These are phyloP conservation scores for Escovopsis sp. DNA, from an alignment of 2,329 filamentous ascomycete genomes.

Conservation along the genomic window DNA sequence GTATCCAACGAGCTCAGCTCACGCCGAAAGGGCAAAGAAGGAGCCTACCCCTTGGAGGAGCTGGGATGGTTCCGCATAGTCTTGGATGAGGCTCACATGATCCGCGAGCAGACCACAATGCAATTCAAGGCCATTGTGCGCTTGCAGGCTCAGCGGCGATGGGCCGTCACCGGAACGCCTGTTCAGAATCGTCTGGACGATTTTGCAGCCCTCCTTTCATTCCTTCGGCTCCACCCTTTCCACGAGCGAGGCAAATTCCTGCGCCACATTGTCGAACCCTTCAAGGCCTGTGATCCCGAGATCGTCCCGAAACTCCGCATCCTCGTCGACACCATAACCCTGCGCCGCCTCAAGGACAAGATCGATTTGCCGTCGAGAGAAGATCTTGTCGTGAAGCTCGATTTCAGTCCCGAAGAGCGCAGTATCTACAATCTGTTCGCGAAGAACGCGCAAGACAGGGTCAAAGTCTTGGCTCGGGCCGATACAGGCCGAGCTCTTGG, in stretches of 20 bases:
- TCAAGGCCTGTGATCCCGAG: constrained; percentile 73
- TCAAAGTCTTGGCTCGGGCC: constrained; percentile 53
- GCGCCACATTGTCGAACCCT: constrained; percentile 67
- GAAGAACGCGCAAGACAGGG: constrained; percentile 63
- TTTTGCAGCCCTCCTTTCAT: constrained; percentile 71
- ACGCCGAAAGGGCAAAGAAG: constrained; percentile 45
- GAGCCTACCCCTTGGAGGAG: constrained; percentile 51
- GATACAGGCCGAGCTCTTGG: constrained; percentile 51
- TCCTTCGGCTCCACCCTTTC: constrained; percentile 74
- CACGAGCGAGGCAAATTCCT: constrained; percentile 63
- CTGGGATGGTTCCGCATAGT: constrained; percentile 90
- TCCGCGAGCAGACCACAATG: constrained; percentile 68
- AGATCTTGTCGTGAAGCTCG: constrained; percentile 58
- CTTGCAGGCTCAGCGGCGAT: constrained; percentile 66
- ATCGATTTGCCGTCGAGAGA: constrained; percentile 64
- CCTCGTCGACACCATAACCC: constrained; percentile 84
- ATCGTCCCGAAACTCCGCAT: constrained; percentile 76
- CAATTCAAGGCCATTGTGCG: constrained; percentile 76
- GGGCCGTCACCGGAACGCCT: constrained; percentile 95
- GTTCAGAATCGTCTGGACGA: constrained; percentile 91
- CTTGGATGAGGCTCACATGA: constrained; percentile 87
- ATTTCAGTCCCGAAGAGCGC: constrained; percentile 62
- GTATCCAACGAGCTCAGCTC: constrained; percentile 63
- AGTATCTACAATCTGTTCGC: constrained; percentile 75
- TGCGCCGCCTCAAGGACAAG: constrained; percentile 82